Percentiles rank a stretch among this genome's conserved stretches.
Conservation (phyloP, 208 protist species). For the Polymyxa betae region DNA sequence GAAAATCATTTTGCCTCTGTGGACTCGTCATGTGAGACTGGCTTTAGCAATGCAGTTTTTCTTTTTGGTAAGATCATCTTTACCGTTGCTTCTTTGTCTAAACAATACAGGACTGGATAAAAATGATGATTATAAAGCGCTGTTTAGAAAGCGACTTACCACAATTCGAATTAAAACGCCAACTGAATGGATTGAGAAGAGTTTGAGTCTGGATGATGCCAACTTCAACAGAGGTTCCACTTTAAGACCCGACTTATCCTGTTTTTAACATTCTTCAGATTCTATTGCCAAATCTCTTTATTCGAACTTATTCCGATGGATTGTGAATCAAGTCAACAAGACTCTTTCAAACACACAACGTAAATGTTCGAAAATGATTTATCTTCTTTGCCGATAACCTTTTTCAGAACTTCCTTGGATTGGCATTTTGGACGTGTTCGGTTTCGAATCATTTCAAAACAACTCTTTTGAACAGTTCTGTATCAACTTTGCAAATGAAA, state of each 20-base stretch:
- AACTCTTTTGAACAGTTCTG: constrained; percentile 93
- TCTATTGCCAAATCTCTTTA: constrained; percentile 52
- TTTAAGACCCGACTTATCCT: not conserved
- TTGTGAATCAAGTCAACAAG: constrained; percentile 34
- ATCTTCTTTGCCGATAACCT: not conserved
- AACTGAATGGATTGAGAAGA: constrained; percentile 54
- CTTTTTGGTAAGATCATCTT: not conserved
- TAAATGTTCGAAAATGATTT: not conserved
- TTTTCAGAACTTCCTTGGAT: constrained; percentile 62
- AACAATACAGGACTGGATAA: not conserved
- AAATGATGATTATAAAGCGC: no score
- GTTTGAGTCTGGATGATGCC: not conserved
- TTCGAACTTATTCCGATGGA: not conserved
- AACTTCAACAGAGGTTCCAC: constrained; percentile 2
- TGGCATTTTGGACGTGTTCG: constrained; percentile 79
- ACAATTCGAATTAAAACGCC: constrained; percentile 45
- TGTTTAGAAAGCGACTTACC: not conserved
- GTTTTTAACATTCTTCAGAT: constrained; percentile 11
- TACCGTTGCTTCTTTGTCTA: constrained; percentile 6
- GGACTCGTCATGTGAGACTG: not conserved
- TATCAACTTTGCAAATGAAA: constrained; percentile 92
- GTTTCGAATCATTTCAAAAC: constrained; percentile 80
- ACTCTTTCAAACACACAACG: not conserved
- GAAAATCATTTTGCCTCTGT: not conserved
- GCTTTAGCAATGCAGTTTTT: not conserved